Conservation (phyloP, 2,329 filamentous ascomycete species). For the Scedosporium aurantiacum region DNA sequence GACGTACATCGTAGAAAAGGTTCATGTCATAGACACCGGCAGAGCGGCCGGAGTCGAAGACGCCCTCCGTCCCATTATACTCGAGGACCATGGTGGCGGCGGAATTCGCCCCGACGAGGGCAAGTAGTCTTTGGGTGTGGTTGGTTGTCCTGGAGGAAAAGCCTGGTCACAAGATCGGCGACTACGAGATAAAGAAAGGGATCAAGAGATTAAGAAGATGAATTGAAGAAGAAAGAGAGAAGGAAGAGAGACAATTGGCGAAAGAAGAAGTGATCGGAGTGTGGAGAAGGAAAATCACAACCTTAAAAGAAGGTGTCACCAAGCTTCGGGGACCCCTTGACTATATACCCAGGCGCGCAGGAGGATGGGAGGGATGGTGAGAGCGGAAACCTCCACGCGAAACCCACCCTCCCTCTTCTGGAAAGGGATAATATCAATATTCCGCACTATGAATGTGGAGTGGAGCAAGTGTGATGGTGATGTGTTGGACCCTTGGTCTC, state of each 20-base stretch:
- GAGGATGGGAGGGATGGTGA: background rate
- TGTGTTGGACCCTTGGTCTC: background rate
- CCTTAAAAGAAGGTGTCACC: background rate
- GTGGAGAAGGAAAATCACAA: background rate
- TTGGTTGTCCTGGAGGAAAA: background rate
- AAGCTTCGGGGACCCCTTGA: background rate
- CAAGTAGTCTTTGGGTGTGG: background rate
- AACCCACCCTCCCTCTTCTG: too few species aligned
- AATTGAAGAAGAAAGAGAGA: background rate
- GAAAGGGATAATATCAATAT: background rate
- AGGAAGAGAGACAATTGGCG: background rate
- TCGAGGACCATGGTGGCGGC: slow-evolving; percentile 20
- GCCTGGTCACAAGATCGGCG: background rate
- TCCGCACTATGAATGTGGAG: background rate
- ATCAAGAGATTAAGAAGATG: background rate
- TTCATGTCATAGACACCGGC: slow-evolving; percentile 58
- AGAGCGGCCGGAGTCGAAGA: slow-evolving; percentile 41
- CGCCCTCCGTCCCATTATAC: slow-evolving; percentile 40
- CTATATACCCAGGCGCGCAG: background rate
- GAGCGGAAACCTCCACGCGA: background rate
- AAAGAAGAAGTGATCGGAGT: background rate
- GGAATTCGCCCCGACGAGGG: background rate
- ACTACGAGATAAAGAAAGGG: background rate
- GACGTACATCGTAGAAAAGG: slow-evolving; percentile 65
- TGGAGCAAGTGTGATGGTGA: background rate